phyloP scores from a whole-genome alignment of 2,329 filamentous ascomycete genomes.

The Sporothrix pseudoabietina region DNA sequence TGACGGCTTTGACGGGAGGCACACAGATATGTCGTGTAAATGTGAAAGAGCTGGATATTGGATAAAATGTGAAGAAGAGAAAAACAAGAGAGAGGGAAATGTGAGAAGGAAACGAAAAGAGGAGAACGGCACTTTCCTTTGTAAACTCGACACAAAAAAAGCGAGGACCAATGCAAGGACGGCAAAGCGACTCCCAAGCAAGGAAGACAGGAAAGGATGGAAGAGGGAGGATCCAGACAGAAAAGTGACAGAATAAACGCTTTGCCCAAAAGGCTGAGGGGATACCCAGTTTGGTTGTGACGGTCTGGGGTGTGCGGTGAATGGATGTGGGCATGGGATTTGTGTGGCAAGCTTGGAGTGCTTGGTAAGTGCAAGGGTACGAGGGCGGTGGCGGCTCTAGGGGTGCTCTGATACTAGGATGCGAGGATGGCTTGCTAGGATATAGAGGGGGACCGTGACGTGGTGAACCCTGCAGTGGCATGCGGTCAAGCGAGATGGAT shows the following conservation, averaged over 20 bases:
- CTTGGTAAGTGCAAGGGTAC: background rate
- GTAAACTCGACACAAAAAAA: background rate
- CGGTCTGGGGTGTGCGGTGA: slow-evolving; percentile 22
- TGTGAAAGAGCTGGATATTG: background rate
- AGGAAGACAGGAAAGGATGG: background rate
- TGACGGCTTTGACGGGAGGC: slow-evolving; percentile 1
- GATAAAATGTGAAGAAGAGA: background rate
- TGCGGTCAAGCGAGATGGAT: slow-evolving; percentile 29
- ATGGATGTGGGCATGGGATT: background rate
- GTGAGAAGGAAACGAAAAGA: slow-evolving; percentile 7
- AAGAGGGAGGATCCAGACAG: background rate
- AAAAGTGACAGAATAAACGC: slow-evolving; percentile 12
- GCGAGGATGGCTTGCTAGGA: background rate
- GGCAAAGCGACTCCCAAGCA: background rate
- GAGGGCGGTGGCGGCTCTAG: background rate
- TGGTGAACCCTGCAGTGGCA: slow-evolving; percentile 27
- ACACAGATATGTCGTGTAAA: background rate
- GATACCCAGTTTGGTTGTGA: slow-evolving; percentile 29
- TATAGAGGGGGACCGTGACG: slow-evolving; percentile 17
- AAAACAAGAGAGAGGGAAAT: background rate
- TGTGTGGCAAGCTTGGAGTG: background rate
- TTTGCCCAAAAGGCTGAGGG: slow-evolving; percentile 23
- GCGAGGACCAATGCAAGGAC: background rate
- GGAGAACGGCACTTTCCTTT: slow-evolving; percentile 7
- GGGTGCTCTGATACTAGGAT: background rate